Evolutionary conservation across 768 basidiomycete genomes (phyloP), one percentile per base, ranked within the genome.

Genomic region (Leccinellum rugosiceps): DNA sequence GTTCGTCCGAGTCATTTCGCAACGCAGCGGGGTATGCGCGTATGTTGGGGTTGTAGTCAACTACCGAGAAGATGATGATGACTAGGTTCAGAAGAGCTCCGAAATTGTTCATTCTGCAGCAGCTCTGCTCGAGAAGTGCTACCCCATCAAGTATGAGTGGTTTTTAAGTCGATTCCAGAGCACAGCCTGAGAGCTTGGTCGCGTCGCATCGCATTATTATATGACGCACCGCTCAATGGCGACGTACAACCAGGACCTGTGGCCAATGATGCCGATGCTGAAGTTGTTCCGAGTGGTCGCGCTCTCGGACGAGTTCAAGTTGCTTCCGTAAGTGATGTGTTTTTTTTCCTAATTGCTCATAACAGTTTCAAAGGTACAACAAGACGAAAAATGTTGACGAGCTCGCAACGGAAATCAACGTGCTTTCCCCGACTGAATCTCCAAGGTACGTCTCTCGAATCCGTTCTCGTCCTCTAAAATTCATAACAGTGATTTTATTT

Each of bases 211-310:
- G n/a, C n/a, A n/a, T n/a, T n/a, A n/a, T n/a, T n/a, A n/a, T n/a
- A n/a, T n/a, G n/a, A n/a, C n/a, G n/a, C n/a, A n/a, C n/a, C n/a
- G n/a, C 28, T 96, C 93, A 56, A 99, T 98, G 97, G 85, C 92
- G 67, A 88, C 88, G 1, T 99, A 98, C 72, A 97, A 96, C 72
- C 91, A 96, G 68, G 93, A 98, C 70, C 75, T 98, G 58, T 83
- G 88, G 47, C 83, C 92, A 4, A 87, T 86, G 4, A 94, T 98
- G 90, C 83, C 86, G 32, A 84, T 80, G 50, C 75, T 98, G 65
- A 96, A 99, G 72, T 75, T 99, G 8, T 97, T 97, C 83, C 80
- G 94, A 30, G 93, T 98, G 2, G 98, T 98, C 66, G 94, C 94
- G 0, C 78, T 97, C 4, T 93, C 90, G 5, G 94, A 96, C 63